phyloP scores from a whole-genome alignment of 192 early-diverging fungal species.

The Piromyces finnis region DNA sequence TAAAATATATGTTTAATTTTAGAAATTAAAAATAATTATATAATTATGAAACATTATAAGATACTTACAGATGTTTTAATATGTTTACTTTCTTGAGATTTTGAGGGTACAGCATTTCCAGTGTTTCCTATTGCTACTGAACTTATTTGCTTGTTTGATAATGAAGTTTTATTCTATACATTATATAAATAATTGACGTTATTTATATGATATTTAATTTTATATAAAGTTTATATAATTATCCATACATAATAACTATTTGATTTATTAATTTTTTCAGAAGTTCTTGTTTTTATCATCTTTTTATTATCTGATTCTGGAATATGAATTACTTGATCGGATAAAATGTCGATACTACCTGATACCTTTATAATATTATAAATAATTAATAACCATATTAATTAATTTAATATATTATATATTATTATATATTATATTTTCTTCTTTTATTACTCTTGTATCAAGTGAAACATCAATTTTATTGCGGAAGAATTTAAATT shows the following conservation, averaged over 20 bases:
- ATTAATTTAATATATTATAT: too few relatives aligned
- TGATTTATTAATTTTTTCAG: background rate
- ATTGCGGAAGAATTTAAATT: constrained; percentile 30
- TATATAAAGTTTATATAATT: too few relatives aligned
- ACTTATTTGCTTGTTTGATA: background rate
- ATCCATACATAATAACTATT: background rate
- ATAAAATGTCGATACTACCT: background rate
- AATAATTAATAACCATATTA: too few relatives aligned
- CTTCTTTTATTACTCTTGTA: background rate
- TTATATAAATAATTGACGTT: too few relatives aligned
- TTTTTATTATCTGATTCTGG: background rate
- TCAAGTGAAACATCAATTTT: constrained; percentile 37
- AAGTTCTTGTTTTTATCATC: background rate
- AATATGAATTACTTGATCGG: background rate
- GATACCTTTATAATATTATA: background rate
- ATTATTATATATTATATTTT: too few relatives aligned
- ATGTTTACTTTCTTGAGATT: background rate
- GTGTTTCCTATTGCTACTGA: background rate
- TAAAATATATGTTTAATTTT: too few relatives aligned
- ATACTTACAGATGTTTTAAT: background rate
- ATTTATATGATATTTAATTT: too few relatives aligned
- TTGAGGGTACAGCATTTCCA: background rate
- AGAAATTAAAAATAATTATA: background rate
- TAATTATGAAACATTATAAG: background rate
- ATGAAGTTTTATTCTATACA: background rate